These are phyloP conservation scores for Eucalyptus pauciflora DNA, from an alignment of 345 rosid genomes.

Conservation along the genomic window DNA sequence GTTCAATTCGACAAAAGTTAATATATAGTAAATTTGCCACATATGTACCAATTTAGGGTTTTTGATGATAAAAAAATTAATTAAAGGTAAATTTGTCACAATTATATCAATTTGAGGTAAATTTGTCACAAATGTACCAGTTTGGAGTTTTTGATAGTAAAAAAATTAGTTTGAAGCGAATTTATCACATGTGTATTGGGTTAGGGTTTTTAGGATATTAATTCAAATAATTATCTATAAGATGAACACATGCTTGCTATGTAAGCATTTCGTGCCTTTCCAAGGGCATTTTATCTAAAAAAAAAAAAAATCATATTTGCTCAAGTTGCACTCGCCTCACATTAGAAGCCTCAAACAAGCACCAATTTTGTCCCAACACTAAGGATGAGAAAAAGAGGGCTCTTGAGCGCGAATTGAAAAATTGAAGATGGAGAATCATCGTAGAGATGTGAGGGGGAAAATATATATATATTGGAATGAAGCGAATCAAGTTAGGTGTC, in stretches of 20 bases:
- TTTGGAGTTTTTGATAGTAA: rapidly evolving
- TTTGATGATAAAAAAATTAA: no score
- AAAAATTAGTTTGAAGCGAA: no score
- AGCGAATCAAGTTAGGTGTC: neutral
- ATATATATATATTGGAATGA: neutral
- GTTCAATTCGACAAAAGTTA: rapidly evolving
- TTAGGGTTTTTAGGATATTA: no score
- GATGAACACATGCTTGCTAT: neutral
- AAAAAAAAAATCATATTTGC: neutral
- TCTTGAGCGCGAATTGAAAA: neutral
- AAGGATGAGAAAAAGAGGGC: neutral
- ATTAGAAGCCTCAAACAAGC: neutral
- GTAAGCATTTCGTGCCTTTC: neutral
- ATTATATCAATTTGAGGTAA: no score
- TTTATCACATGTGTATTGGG: rapidly evolving
- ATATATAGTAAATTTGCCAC: no score
- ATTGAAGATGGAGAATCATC: neutral
- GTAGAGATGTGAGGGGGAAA: rapidly evolving
- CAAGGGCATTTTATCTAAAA: rapidly evolving
- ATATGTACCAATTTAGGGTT: rapidly evolving
- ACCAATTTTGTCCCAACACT: neutral
- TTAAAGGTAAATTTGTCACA: no score
- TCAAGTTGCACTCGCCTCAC: neutral
- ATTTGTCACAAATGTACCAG: rapidly evolving
- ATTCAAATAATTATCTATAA: no score